These are phyloP conservation scores for Thuja plicata DNA, from an alignment of 83 land plant species.

Conservation along the genomic window DNA sequence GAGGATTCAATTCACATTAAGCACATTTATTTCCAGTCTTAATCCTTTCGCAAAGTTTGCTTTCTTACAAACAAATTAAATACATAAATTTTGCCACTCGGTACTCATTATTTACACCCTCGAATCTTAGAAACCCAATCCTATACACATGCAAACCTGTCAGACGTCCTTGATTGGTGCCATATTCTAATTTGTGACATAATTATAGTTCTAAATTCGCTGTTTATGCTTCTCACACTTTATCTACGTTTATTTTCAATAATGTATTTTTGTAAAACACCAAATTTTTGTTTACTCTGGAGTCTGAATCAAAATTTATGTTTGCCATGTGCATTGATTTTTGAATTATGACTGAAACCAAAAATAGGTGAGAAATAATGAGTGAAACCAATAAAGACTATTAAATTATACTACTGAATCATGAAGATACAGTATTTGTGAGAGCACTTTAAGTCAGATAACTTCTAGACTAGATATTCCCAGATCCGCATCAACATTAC, in stretches of 20 bases:
- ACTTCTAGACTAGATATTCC: not conserved
- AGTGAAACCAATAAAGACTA: not conserved
- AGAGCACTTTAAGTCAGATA: not conserved
- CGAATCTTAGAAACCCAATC: not conserved
- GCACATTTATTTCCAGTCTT: constrained; percentile 1
- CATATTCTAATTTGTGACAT: not conserved
- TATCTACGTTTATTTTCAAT: too few relatives aligned
- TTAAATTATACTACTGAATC: not conserved
- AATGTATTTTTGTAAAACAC: too few relatives aligned
- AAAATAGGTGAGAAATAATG: not conserved
- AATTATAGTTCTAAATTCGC: not conserved
- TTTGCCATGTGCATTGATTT: too few relatives aligned
- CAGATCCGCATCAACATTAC: not conserved
- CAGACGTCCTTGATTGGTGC: not conserved
- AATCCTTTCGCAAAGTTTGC: not conserved
- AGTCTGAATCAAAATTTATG: too few relatives aligned
- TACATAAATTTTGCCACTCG: not conserved
- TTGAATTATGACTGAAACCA: too few relatives aligned
- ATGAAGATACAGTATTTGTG: not conserved
- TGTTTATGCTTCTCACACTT: too few relatives aligned
- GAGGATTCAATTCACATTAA: not conserved
- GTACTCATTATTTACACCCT: not conserved
- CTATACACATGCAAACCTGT: not conserved
- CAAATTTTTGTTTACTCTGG: too few relatives aligned
- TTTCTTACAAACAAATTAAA: not conserved